These are phyloP conservation scores for Penicillium silybi DNA, from an alignment of 495 filamentous ascomycete genomes.

Conservation along the genomic window DNA sequence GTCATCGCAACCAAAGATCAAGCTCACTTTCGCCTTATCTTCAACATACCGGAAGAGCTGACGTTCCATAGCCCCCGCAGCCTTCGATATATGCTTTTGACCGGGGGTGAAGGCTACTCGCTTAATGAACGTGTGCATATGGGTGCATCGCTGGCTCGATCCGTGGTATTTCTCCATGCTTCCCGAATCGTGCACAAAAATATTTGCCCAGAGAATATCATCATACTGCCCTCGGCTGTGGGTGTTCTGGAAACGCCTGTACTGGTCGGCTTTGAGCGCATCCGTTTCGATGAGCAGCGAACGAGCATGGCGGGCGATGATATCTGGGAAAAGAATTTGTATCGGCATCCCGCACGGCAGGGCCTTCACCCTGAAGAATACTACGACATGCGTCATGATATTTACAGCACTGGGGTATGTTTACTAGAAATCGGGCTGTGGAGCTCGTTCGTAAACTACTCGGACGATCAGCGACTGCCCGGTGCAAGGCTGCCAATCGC, in stretches of 20 bases:
- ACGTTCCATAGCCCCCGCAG: background rate
- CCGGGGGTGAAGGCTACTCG: background rate
- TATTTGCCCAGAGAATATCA: constrained; percentile 5
- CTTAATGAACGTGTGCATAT: constrained; percentile 1
- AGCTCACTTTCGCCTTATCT: too few species aligned
- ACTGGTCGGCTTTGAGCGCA: constrained; percentile 9
- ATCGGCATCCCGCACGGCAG: constrained; percentile 39
- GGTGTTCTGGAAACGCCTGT: background rate
- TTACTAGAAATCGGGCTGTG: constrained; percentile 44
- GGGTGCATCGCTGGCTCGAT: background rate
- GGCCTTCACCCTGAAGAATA: constrained; percentile 27
- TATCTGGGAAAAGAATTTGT: constrained; percentile 35
- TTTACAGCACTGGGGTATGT: constrained; percentile 46
- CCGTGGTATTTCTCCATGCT: constrained; percentile 4
- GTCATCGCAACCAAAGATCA: too few species aligned
- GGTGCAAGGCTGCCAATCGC: background rate
- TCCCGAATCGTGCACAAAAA: constrained; percentile 7
- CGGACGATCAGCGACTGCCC: background rate
- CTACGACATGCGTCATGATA: constrained; percentile 46
- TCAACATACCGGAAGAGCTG: too few species aligned
- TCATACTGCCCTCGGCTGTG: background rate
- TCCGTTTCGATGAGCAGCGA: constrained; percentile 15
- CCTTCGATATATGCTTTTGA: background rate
- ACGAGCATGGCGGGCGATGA: constrained; percentile 23
- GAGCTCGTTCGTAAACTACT: constrained; percentile 30